A percentile compares a stretch with the other conserved stretches of the same genome.
Conservation (phyloP, 192 early-diverging fungal genomes). For the Phycomyces blakesleeanus region DNA sequence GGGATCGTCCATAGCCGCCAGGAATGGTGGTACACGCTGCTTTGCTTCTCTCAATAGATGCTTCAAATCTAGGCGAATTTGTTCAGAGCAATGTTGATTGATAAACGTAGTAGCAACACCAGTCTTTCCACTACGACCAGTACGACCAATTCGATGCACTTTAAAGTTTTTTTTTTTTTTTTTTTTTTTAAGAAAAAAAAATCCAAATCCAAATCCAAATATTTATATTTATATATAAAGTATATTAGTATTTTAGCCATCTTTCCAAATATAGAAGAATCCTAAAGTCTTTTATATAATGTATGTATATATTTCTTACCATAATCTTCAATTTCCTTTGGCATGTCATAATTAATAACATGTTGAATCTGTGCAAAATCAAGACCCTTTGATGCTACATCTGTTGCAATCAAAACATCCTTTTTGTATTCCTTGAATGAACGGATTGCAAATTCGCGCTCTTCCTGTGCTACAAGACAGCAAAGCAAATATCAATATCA, state of each 20-base stretch:
- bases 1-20: slow-evolving; percentile 84
- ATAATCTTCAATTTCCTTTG: slow-evolving; percentile 99
- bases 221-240: too few relatives aligned
- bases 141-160: slow-evolving; percentile 96
- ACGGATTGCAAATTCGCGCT: slow-evolving; percentile 93
- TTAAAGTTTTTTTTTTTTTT: too few relatives aligned
- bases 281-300: neutral
- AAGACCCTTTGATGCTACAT: slow-evolving; percentile 93
- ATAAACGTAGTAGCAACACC: slow-evolving; percentile 98
- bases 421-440: slow-evolving; percentile 87
- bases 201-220: too few relatives aligned
- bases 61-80: slow-evolving; percentile 93
- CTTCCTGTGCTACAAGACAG: slow-evolving; percentile 77
- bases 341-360: slow-evolving; percentile 99
- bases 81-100: slow-evolving; percentile 86
- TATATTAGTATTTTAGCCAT: neutral
- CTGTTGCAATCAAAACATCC: slow-evolving; percentile 95
- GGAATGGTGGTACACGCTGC: slow-evolving; percentile 85
- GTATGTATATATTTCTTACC: slow-evolving; percentile 55
- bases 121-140: slow-evolving; percentile 93
- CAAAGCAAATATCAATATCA: neutral
- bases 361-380: slow-evolving; percentile 96
- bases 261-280: slow-evolving; percentile 9
- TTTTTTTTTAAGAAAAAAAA: too few relatives aligned
- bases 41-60: slow-evolving; percentile 88